Evolutionary conservation across 202 grass and related monocot genomes (phyloP).

Genomic region (Dendrocalamus latiflorus): DNA sequence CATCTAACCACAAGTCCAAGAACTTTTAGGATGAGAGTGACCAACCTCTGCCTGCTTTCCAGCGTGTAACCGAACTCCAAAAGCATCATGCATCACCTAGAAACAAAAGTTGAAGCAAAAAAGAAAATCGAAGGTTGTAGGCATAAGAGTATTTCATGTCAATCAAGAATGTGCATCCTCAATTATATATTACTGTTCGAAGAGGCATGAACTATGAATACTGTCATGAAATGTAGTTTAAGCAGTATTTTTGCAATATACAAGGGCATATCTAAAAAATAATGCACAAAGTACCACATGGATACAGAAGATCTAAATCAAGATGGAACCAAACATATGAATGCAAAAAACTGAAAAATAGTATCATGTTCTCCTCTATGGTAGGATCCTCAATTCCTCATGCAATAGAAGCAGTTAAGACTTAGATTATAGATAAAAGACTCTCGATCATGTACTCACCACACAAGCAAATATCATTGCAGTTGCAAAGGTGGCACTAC

Average conservation of each 20-base stretch:
- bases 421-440: conserved; percentile 1
- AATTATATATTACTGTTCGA: conserved; percentile 15
- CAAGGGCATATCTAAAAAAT: not conserved
- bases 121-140: not conserved
- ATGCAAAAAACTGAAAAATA: conserved; percentile 12
- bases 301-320: not conserved
- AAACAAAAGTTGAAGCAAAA: conserved; percentile 18
- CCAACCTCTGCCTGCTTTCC: conserved; percentile 96
- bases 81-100: conserved; percentile 94
- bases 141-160: not conserved
- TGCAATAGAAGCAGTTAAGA: not conserved
- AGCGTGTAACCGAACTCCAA: conserved; percentile 90
- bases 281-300: not conserved
- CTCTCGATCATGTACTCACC: conserved; percentile 31
- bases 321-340: not conserved
- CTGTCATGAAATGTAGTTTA: not conserved
- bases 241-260: conserved; percentile 1
- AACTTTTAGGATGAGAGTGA: conserved; percentile 2
- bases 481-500: conserved; percentile 59
- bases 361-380: not conserved
- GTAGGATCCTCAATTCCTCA: not conserved
- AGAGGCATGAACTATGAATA: not conserved
- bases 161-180: not conserved
- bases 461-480: conserved; percentile 65
- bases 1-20: not conserved